phyloP scores from a whole-genome alignment of 768 basidiomycete genomes.

The Lyophyllum semitale region DNA sequence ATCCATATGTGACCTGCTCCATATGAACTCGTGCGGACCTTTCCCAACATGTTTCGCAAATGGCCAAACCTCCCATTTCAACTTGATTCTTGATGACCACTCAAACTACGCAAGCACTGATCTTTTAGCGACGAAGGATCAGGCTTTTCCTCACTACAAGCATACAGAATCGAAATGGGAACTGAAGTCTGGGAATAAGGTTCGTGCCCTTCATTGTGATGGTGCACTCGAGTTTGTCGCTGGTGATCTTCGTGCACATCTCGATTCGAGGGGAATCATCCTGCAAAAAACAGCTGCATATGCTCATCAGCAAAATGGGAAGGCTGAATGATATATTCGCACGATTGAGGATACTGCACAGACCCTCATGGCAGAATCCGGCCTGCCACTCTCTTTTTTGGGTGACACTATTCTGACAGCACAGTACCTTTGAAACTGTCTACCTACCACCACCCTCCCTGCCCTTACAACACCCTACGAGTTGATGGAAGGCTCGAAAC shows the following conservation, averaged over 20 bases:
- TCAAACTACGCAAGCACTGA: no score
- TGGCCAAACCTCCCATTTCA: constrained; percentile 5
- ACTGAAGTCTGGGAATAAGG: no score
- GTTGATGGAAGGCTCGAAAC: neutral
- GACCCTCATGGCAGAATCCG: constrained; percentile 16
- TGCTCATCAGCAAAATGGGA: no score
- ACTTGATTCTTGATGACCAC: constrained; percentile 18
- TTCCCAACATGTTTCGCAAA: constrained; percentile 16
- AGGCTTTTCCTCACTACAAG: no score
- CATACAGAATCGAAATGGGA: no score
- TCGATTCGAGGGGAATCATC: neutral
- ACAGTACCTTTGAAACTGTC: constrained; percentile 21
- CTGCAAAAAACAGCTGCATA: neutral
- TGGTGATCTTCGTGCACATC: neutral
- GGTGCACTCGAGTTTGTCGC: neutral
- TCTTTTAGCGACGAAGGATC: no score
- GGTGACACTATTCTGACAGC: constrained; percentile 22
- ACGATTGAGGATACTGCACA: no score
- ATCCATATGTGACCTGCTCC: constrained; percentile 20
- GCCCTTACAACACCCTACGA: neutral
- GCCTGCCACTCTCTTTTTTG: constrained; percentile 23
- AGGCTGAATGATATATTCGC: no score
- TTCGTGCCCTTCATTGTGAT: no score
- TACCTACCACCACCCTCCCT: constrained; percentile 25
- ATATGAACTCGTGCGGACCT: constrained; percentile 26